Conservation (phyloP, 352 stramenopile genomes). For the Lagenidium sp. region DNA sequence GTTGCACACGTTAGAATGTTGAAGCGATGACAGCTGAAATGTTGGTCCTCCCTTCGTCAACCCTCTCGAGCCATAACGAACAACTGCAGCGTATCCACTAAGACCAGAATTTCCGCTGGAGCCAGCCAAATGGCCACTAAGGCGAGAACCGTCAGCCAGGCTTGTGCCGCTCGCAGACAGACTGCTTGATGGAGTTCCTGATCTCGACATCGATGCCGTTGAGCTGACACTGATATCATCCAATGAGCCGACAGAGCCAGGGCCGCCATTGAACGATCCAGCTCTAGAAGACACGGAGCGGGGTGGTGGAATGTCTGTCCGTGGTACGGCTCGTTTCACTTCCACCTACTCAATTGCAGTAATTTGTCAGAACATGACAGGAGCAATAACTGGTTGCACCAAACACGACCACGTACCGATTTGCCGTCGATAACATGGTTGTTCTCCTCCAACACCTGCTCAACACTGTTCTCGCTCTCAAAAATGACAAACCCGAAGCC, state of each 20-base stretch:
- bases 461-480: constrained; percentile 80
- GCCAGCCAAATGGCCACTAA: constrained; percentile 4
- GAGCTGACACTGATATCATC: constrained; percentile 54
- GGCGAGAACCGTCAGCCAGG: constrained; percentile 13
- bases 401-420: constrained; percentile 24
- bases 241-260: constrained; percentile 60
- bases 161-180: constrained; percentile 21
- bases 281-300: constrained; percentile 65
- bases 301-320: constrained; percentile 69
- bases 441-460: constrained; percentile 78
- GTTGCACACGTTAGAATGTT: constrained; percentile 12
- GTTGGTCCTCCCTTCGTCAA: constrained; percentile 24
- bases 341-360: constrained; percentile 53
- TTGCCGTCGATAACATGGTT: constrained; percentile 91
- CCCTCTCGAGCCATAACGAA: constrained; percentile 51
- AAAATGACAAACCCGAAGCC: constrained; percentile 94
- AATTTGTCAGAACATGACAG: no score
- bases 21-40: constrained; percentile 15
- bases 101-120: constrained; percentile 40
- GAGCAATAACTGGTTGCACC: no score
- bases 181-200: constrained; percentile 49
- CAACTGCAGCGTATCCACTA: constrained; percentile 69
- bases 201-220: constrained; percentile 37
- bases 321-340: constrained; percentile 79
- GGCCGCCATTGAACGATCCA: constrained; percentile 72